Base-by-base conservation (phyloP, 345 rosid species). In the Turnera subulata region DNA sequence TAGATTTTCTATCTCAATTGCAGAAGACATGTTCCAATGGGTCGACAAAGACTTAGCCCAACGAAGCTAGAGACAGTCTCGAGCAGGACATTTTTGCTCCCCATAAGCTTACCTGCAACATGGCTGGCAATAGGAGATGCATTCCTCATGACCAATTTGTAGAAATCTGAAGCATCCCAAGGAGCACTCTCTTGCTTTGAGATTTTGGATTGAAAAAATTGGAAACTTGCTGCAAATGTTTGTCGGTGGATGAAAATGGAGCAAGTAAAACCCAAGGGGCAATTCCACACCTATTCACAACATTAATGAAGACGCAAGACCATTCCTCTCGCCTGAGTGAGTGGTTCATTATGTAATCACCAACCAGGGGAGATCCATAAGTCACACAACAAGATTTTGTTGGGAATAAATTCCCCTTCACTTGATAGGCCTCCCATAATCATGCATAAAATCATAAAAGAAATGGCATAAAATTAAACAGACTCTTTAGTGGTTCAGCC, bases 281-380 rank as follows among this genome's bases (percentile, higher is more conserved):
- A 6, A 92, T 78, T 50, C 88, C 96, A 50, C 77, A 72, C 62
- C 79, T 80, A 59, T 56, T 69, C 23, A 92, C 80, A 13, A 88
- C 86, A 71, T 88, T 83, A 0, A 78, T 46, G 65, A 89, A 86
- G 72, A 39, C 67, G 21, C 54, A 61, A 11, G 88, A 80, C 96
- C 96, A 92, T 5, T 67, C 65, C 63, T 92, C 93, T 6, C 96
- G 78, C 25, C 75, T 67, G 12, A 92, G 70, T 1, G 98, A 92
- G 39, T 80, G 91, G 64, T 74, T 79, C 58, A 88, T 67, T 46
- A 83, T 60, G 57, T 18, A 65, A 65, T 86, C 89, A 4, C 83
- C 88, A 8, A 84, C 73, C 16, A 88, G 78, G 33, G 98, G 98
- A 61, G 95, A 91, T 42, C 91, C 96, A 60, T 86, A 92, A 7